Conservation (phyloP, 1,284 basidiomycete species). For the Irpex sp. region DNA sequence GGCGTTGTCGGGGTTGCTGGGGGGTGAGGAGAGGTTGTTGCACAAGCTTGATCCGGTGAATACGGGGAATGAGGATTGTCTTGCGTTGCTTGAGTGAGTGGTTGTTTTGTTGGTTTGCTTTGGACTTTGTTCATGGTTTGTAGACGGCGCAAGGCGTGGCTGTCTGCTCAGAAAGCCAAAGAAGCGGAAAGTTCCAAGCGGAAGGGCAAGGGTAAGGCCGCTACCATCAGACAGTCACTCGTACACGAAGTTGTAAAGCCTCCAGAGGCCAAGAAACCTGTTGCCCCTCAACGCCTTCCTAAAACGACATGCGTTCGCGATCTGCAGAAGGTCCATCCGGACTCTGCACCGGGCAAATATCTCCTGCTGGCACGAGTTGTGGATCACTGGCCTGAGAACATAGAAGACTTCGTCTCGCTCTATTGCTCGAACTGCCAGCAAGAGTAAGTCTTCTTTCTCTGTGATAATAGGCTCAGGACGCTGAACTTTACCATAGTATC, state of each 20-base stretch:
- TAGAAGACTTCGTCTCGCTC: slow-evolving; percentile 41
- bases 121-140: background rate
- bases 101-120: background rate
- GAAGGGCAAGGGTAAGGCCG: background rate
- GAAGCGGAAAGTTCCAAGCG: slow-evolving; percentile 7
- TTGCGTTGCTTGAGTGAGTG: slow-evolving; percentile 26
- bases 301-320: background rate
- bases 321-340: background rate
- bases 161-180: slow-evolving; percentile 2
- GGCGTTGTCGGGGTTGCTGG: slow-evolving; percentile 41
- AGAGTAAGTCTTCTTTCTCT: slow-evolving; percentile 32
- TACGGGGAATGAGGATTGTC: slow-evolving; percentile 24
- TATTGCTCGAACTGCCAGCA: slow-evolving; percentile 48
- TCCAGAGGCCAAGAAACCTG: background rate
- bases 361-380: slow-evolving; percentile 44
- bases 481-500: slow-evolving; percentile 30
- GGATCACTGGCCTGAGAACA: slow-evolving; percentile 48
- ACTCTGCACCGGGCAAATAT: slow-evolving; percentile 25
- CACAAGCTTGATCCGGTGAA: slow-evolving; percentile 35
- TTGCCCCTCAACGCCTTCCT: background rate
- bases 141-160: slow-evolving; percentile 25
- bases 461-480: background rate
- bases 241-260: background rate
- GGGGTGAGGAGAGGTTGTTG: slow-evolving; percentile 51
- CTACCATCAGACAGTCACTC: background rate